Evolutionary conservation across 768 basidiomycete species (phyloP), one percentile per base, ranked within the genome.

Genomic region (Psilocybe sp.): DNA sequence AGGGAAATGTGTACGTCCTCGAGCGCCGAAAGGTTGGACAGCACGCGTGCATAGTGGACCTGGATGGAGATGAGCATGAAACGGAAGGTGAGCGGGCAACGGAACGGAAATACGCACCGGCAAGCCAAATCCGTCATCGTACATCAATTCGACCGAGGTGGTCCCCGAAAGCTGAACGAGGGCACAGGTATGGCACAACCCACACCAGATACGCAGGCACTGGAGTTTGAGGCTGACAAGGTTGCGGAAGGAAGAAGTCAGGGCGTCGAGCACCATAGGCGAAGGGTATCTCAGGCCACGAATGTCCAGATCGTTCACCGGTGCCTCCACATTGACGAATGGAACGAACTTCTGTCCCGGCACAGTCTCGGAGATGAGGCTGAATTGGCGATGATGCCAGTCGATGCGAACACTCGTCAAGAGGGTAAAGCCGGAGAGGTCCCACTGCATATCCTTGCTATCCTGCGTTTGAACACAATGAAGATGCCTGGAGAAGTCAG

Each of bases 121-220:
- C 28, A 73, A 55, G 4, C 71, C 71, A 9, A 64, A 36, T 2
- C 71, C 71, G 12, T 59, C 64, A 43, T 51, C 58, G 45, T 73
- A 71, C 0, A 62, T 45, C 6, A 71, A 49, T 13, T 52, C 60
- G 8, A 58, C 54, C 8, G 66, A 64, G 0, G 59, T 57, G 2
- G 63, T 55, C 1, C 43, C 54, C 14, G 54, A 54, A 39, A 71
- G 67, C 33, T 57, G 58, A 13, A 64, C 60, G 1, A 50, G 40
- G 3, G 55, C 65, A 46, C 65, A 68, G 3, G 66, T 69, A 55
- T 67, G 52, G 44, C 71, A 73, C 8, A 73, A 59, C 7, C 66
- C 63, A 51, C 70, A 73, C 70, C 70, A 70, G 19, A 63, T 63
- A 37, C 50, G 58, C 12, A 54, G 46, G 18, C 66, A 62, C 32